Conservation (phyloP, 129 eudicot species). For the Chrysanthemum lavandulifolium region DNA sequence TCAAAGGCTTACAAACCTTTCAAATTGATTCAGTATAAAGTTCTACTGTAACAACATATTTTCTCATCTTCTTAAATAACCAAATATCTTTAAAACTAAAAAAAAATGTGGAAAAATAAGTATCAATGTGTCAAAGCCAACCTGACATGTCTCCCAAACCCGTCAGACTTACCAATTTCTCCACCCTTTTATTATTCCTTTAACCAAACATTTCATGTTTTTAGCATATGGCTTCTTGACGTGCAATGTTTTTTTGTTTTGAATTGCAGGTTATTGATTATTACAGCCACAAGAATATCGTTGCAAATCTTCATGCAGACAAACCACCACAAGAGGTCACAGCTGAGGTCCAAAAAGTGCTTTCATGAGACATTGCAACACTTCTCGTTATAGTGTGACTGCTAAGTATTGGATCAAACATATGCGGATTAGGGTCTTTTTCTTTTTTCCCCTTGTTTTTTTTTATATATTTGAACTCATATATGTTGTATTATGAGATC, state of each 20-base stretch:
- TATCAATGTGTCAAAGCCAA: too few species aligned
- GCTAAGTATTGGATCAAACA: constrained; percentile 14
- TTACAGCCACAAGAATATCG: constrained; percentile 62
- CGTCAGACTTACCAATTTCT: too few species aligned
- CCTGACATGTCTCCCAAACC: too few species aligned
- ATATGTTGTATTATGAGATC: constrained; percentile 35
- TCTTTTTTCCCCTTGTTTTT: background rate
- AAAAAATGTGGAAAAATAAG: too few species aligned
- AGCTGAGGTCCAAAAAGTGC: constrained; percentile 63
- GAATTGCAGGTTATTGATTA: constrained; percentile 77
- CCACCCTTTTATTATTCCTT: background rate
- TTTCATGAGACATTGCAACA: constrained; percentile 32
- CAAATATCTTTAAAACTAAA: too few species aligned
- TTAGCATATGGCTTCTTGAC: background rate
- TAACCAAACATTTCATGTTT: background rate
- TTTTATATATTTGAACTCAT: constrained; percentile 18
- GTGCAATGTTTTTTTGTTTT: background rate
- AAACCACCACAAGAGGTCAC: constrained; percentile 77
- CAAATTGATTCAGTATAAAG: too few species aligned
- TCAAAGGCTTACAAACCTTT: too few species aligned
- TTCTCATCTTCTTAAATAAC: too few species aligned
- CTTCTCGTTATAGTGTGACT: constrained; percentile 4
- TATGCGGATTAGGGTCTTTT: constrained; percentile 17
- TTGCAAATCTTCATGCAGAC: constrained; percentile 82
- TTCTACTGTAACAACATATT: too few species aligned